Evolutionary conservation across 768 basidiomycete species (phyloP).

Genomic region (Ephemerocybe angulata): DNA sequence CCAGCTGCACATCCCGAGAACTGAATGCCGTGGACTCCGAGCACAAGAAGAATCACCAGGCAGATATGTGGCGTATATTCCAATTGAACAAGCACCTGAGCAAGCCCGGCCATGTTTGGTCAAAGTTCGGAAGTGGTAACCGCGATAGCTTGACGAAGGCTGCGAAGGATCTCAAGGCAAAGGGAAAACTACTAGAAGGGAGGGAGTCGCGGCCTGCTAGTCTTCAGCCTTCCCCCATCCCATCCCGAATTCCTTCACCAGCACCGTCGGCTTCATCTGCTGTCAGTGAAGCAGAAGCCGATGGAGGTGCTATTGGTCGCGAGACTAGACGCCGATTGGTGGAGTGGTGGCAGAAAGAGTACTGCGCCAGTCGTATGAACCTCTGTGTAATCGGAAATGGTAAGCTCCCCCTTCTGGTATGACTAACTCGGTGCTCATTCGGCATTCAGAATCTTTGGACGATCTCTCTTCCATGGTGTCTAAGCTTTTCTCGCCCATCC

Average conservation of each 20-base stretch:
- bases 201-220: slow-evolving; percentile 25
- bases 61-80: slow-evolving; percentile 90
- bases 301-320: slow-evolving; percentile 73
- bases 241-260: slow-evolving; percentile 58
- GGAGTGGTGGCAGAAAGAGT: slow-evolving; percentile 82
- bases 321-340: slow-evolving; percentile 76
- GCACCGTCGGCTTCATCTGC: slow-evolving; percentile 49
- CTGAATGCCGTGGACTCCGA: slow-evolving; percentile 96
- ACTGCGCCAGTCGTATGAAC: slow-evolving; percentile 80
- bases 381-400: slow-evolving; percentile 79
- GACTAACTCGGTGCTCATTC: slow-evolving; percentile 2
- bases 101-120: slow-evolving; percentile 77
- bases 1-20: slow-evolving; percentile 84
- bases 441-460: slow-evolving; percentile 63
- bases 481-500: slow-evolving; percentile 67
- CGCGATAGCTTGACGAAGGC: slow-evolving; percentile 65
- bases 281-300: slow-evolving; percentile 60
- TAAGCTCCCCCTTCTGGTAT: slow-evolving; percentile 22
- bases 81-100: slow-evolving; percentile 89
- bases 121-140: slow-evolving; percentile 90
- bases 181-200: slow-evolving; percentile 37
- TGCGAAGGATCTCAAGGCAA: slow-evolving; percentile 52
- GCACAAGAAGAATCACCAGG: slow-evolving; percentile 93
- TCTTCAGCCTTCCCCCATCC: slow-evolving; percentile 39
- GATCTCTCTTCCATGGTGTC: slow-evolving; percentile 62